phyloP scores from a whole-genome alignment of 768 basidiomycete genomes.

The Termitomyces sp. region DNA sequence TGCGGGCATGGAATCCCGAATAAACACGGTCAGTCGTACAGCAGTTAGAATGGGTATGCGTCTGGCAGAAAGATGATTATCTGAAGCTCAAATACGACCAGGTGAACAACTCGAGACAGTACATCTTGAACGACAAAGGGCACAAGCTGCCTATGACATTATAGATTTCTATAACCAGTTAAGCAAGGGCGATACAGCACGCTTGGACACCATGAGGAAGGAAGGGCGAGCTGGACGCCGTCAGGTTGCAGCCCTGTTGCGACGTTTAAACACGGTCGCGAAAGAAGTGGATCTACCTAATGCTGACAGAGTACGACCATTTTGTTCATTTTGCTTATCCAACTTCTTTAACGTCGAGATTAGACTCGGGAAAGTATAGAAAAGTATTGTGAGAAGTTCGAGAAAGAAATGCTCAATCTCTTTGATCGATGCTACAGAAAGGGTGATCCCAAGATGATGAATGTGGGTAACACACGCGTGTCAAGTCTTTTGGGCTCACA shows the following conservation, averaged over 20 bases:
- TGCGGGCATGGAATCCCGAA: constrained; percentile 81
- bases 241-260: constrained; percentile 81
- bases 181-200: constrained; percentile 71
- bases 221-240: constrained; percentile 86
- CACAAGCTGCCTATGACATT: constrained; percentile 90
- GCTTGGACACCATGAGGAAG: constrained; percentile 73
- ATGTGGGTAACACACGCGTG: constrained; percentile 43
- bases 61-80: background rate
- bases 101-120: constrained; percentile 96
- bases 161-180: constrained; percentile 95
- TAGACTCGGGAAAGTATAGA: constrained; percentile 91
- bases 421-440: constrained; percentile 96
- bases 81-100: constrained; percentile 23
- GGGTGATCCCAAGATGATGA: constrained; percentile 99
- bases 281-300: constrained; percentile 89
- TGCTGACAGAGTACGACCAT: constrained; percentile 61
- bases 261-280: constrained; percentile 81
- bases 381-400: constrained; percentile 97
- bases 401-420: constrained; percentile 95
- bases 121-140: constrained; percentile 86
- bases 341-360: background rate
- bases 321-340: background rate
- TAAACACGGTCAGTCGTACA: constrained; percentile 90
- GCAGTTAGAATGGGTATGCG: constrained; percentile 85
- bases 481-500: background rate